Evolutionary conservation across 2,329 filamentous ascomycete genomes (phyloP), one percentile per base, ranked within the genome.

Genomic region (Epichloe amarillans): DNA sequence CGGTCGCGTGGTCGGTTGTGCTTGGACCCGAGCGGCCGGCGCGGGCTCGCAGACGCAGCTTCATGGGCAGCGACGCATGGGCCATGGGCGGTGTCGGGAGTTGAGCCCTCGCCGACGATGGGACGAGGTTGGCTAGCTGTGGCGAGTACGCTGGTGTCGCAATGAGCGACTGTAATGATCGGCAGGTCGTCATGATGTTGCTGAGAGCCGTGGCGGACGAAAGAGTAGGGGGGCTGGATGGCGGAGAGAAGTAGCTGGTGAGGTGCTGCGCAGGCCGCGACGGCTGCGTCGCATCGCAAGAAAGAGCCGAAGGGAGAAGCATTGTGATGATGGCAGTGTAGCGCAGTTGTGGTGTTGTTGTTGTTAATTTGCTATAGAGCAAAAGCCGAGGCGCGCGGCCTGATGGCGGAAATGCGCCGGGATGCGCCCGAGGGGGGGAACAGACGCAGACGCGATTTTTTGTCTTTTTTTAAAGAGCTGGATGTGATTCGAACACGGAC

Each of bases 161-260:
- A 53, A 82, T 71, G 59, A 82, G 76, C 2, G 74, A 75, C 60
- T 83, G 80, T 0, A 83, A 72, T 5, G 75, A 77, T 62, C 77
- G 78, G 62, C 79, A 83, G 45, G 78, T 76, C 53, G 69, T 72
- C 64, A 79, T 74, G 60, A 83, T 72, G 64, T 75, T 76, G 61
- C 69, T 70, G 56, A 80, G 66, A 19, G 74, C 66, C 48, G 66
- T 66, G 53, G 72, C 68, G 21, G 72, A 63, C 39, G 70, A 72
- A 44, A 68, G 59, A 33, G 70, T 67, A 5, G 75, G 73, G 50
- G 77, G 76, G 63, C 76, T 76, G 58, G 77, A 70, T 50, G 79
- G 79, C 47, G 80, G 80, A 49, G 79, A 82, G 54, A 75, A 72
- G 63, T 81, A 74, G 60, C 77, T 69, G 43, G 72, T 43, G 62